phyloP scores from a whole-genome alignment of 2,329 filamentous ascomycete genomes.

The Aspergillus pseudonomiae region DNA sequence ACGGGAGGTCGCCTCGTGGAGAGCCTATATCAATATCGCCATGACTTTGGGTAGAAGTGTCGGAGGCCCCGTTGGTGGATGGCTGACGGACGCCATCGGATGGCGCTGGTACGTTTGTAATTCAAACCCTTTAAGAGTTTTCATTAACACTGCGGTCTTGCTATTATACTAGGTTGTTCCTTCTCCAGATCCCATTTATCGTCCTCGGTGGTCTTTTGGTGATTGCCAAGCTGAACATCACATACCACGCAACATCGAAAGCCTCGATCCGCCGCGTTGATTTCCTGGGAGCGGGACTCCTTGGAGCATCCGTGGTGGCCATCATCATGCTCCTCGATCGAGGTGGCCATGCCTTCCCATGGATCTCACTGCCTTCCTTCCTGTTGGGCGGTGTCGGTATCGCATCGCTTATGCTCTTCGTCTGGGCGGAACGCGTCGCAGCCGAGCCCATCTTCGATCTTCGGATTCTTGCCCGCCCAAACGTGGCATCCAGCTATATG shows the following conservation, averaged over 20 bases:
- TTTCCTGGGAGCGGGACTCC: constrained; percentile 57
- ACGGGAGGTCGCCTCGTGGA: constrained; percentile 51
- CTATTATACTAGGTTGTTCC: constrained; percentile 26
- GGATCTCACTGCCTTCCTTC: constrained; percentile 29
- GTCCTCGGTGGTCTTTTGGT: constrained; percentile 45
- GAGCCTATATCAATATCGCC: constrained; percentile 56
- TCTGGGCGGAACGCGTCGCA: constrained; percentile 37
- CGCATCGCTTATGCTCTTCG: constrained; percentile 27
- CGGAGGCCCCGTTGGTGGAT: constrained; percentile 62
- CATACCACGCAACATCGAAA: constrained; percentile 2
- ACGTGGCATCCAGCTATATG: constrained; percentile 33
- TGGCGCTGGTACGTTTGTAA: constrained; percentile 61
- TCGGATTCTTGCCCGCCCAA: constrained; percentile 35
- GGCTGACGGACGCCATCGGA: constrained; percentile 63
- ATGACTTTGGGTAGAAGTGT: constrained; percentile 54
- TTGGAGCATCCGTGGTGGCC: constrained; percentile 47
- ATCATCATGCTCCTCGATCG: constrained; percentile 54
- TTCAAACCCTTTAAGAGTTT: too few species aligned
- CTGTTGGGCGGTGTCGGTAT: constrained; percentile 19
- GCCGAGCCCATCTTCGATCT: constrained; percentile 41
- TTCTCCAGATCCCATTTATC: constrained; percentile 32
- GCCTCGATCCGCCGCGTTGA: constrained; percentile 58
- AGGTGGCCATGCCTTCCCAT: constrained; percentile 47
- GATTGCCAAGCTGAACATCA: constrained; percentile 42
- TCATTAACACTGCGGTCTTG: not conserved